These are phyloP conservation scores for Calocybe cyanea DNA, from an alignment of 768 basidiomycete genomes.

Conservation along the genomic window DNA sequence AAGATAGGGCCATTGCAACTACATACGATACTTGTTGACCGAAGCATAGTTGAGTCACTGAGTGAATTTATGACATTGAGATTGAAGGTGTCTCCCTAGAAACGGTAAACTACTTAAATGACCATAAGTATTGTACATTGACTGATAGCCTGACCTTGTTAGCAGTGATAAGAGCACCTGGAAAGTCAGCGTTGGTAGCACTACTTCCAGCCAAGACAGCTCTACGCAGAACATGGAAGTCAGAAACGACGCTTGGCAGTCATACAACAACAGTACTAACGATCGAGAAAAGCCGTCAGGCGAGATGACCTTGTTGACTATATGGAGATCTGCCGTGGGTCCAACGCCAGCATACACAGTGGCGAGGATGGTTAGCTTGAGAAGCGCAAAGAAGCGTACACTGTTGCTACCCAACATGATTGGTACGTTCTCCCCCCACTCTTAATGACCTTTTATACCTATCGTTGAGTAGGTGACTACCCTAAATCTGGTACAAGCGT, in stretches of 20 bases:
- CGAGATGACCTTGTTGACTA: constrained; percentile 39
- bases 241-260: not conserved
- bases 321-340: constrained; percentile 28
- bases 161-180: constrained; percentile 27
- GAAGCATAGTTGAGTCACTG: constrained; percentile 19
- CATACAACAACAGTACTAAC: constrained; percentile 21
- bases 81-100: constrained; percentile 21
- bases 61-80: constrained; percentile 21
- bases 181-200: constrained; percentile 17
- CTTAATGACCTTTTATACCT: too few relatives aligned
- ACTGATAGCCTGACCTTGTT: constrained; percentile 20
- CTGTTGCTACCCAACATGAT: not conserved
- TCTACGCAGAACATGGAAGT: constrained; percentile 10
- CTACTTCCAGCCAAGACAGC: constrained; percentile 28
- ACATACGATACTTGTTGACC: constrained; percentile 22
- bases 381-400: not conserved
- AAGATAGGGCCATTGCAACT: not conserved
- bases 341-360: constrained; percentile 21
- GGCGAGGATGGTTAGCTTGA: constrained; percentile 4
- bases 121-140: not conserved
- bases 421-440: too few relatives aligned
- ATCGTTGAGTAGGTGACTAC: too few relatives aligned
- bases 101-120: not conserved
- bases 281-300: constrained; percentile 48
- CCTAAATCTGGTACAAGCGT: too few relatives aligned